Evolutionary conservation across 768 basidiomycete genomes (phyloP).

Genomic region (Auriscalpium microsporum): DNA sequence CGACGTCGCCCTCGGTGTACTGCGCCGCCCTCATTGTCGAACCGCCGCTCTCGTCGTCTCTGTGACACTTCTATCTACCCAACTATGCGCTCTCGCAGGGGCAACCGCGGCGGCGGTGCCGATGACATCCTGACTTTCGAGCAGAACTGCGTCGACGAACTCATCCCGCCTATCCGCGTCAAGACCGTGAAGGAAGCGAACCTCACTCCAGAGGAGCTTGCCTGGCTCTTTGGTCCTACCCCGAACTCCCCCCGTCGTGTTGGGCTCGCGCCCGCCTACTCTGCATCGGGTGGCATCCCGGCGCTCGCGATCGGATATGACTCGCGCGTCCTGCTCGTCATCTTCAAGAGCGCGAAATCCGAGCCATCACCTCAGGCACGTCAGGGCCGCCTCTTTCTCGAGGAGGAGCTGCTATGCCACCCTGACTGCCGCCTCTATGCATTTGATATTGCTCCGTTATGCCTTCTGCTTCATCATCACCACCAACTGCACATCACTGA

Average conservation of each 20-base stretch:
- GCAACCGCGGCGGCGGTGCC: background rate
- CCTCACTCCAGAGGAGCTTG: slow-evolving; percentile 13
- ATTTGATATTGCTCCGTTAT: slow-evolving; percentile 45
- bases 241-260: slow-evolving; percentile 23
- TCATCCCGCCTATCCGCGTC: slow-evolving; percentile 14
- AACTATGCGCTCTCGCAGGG: background rate
- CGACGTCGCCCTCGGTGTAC: no score
- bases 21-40: no score
- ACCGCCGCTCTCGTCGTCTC: no score
- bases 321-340: slow-evolving; percentile 17
- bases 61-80: background rate
- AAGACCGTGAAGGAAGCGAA: slow-evolving; percentile 15
- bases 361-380: background rate
- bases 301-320: slow-evolving; percentile 40
- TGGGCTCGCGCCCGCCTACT: slow-evolving; percentile 46
- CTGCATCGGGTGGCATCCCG: slow-evolving; percentile 33
- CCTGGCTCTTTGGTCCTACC: slow-evolving; percentile 8
- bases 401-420: slow-evolving; percentile 39
- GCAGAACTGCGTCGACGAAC: slow-evolving; percentile 22
- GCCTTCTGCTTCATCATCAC: slow-evolving; percentile 39
- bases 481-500: slow-evolving; percentile 34
- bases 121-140: background rate
- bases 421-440: slow-evolving; percentile 36
- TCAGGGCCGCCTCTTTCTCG: slow-evolving; percentile 23
- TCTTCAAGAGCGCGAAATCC: slow-evolving; percentile 8